Percentiles rank a stretch among this genome's conserved stretches.
Evolutionary conservation across 352 stramenopile species (phyloP).

Genomic region (Globisporangium parvum): DNA sequence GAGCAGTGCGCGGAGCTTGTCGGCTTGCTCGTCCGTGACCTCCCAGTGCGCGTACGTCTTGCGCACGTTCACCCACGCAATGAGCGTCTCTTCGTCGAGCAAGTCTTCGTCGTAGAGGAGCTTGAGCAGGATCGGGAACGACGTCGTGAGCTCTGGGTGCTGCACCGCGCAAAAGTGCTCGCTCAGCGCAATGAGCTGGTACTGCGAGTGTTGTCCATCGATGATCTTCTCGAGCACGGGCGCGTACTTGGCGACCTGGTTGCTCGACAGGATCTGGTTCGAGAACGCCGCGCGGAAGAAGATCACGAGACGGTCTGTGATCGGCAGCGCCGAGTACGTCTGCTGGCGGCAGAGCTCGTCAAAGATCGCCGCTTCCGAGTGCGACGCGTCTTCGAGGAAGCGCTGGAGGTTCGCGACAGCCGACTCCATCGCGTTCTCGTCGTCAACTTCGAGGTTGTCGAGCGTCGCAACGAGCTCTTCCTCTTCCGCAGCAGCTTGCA

Average conservation of each 20-base stretch:
- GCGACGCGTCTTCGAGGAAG: conserved; percentile 36
- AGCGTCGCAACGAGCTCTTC: conserved; percentile 63
- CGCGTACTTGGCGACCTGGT: conserved; percentile 87
- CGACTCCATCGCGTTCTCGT: conserved; percentile 79
- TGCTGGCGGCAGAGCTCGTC: conserved; percentile 93
- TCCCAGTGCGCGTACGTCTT: conserved; percentile 86
- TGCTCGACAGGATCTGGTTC: conserved; percentile 87
- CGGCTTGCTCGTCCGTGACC: conserved; percentile 83
- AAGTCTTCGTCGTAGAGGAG: conserved; percentile 96
- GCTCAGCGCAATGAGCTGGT: conserved; percentile 89
- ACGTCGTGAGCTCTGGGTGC: conserved; percentile 59
- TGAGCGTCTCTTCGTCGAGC: conserved; percentile 93
- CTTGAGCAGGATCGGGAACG: conserved; percentile 95
- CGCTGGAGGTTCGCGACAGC: conserved; percentile 61
- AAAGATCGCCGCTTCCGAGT: conserved; percentile 59
- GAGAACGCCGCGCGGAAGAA: conserved; percentile 89
- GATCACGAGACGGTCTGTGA: conserved; percentile 93
- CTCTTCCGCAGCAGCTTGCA: conserved; percentile 43
- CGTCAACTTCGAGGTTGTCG: conserved; percentile 79
- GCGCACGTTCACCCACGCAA: conserved; percentile 87
- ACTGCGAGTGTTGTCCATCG: conserved; percentile 85
- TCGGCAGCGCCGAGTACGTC: conserved; percentile 87
- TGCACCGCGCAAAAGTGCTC: conserved; percentile 91
- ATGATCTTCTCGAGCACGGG: conserved; percentile 82
- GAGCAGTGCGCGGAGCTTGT: conserved; percentile 80